These are phyloP conservation scores for Lasiodiplodia theobromae DNA, from an alignment of 2,329 filamentous ascomycete genomes.

Conservation along the genomic window DNA sequence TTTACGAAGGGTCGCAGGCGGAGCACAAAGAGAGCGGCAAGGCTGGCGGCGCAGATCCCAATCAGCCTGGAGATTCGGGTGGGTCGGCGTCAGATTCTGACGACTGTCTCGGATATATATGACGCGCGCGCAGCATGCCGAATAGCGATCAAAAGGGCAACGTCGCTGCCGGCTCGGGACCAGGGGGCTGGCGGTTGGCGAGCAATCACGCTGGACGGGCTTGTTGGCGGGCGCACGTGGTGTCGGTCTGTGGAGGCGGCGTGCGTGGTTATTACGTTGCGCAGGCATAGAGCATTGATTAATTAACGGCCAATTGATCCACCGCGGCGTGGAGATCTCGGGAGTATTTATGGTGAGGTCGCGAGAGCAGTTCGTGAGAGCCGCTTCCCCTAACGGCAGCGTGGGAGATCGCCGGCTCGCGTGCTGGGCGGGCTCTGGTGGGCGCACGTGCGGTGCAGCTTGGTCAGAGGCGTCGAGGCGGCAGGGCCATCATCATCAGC, in stretches of 20 bases:
- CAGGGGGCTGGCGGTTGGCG: conserved; percentile 5
- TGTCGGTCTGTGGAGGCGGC: neutral
- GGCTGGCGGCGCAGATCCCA: conserved; percentile 30
- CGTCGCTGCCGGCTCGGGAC: neutral
- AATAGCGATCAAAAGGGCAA: conserved; percentile 16
- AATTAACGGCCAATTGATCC: conserved; percentile 25
- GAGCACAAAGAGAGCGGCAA: conserved; percentile 20
- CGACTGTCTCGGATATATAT: conserved; percentile 28
- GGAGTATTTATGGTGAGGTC: conserved; percentile 12
- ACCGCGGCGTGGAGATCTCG: conserved; percentile 17
- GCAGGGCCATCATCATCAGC: conserved; percentile 21
- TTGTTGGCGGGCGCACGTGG: conserved; percentile 5
- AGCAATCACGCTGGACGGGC: neutral
- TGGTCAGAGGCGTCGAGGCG: conserved; percentile 11
- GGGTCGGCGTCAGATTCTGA: conserved; percentile 30
- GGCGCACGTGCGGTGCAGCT: conserved; percentile 16
- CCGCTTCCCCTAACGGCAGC: conserved; percentile 25
- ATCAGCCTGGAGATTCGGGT: conserved; percentile 31
- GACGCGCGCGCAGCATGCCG: conserved; percentile 6
- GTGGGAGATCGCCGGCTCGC: conserved; percentile 22
- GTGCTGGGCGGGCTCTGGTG: neutral
- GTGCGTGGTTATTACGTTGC: conserved; percentile 18
- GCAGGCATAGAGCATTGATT: conserved; percentile 21
- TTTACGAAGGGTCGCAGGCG: conserved; percentile 14
- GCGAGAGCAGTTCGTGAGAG: neutral